A percentile compares a stretch with the other conserved stretches of the same genome.
These are phyloP conservation scores for Penicillium sp. DNA, from an alignment of 2,329 filamentous ascomycete species.

Conservation along the genomic window DNA sequence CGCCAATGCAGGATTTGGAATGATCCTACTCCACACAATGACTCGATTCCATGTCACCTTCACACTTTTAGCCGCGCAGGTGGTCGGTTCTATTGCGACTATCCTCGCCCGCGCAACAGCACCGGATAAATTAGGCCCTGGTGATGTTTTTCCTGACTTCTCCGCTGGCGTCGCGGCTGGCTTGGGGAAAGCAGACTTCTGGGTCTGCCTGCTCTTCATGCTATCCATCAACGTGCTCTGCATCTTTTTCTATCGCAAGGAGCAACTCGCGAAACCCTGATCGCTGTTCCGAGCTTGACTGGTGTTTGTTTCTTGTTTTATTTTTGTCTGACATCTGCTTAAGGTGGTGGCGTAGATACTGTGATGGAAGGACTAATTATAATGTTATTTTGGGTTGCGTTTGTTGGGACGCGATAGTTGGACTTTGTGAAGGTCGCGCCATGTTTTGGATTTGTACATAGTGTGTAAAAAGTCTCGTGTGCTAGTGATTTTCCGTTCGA, in stretches of 20 bases:
- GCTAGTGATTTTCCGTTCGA: too few relatives aligned
- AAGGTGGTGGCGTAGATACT: too few relatives aligned
- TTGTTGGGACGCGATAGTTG: too few relatives aligned
- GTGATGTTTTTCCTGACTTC: constrained; percentile 21
- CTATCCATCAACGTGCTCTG: constrained; percentile 52
- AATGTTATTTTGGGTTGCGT: too few relatives aligned
- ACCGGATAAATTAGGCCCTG: constrained; percentile 60
- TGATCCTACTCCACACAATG: constrained; percentile 64
- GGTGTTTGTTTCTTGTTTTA: too few relatives aligned
- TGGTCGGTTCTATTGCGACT: constrained; percentile 60
- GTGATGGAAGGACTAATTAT: too few relatives aligned
- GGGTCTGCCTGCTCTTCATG: constrained; percentile 60
- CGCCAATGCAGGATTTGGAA: constrained; percentile 51
- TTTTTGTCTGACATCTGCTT: too few relatives aligned
- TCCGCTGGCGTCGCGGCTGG: constrained; percentile 27
- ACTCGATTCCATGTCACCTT: constrained; percentile 64
- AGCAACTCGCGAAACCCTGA: constrained; percentile 46
- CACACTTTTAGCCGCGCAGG: constrained; percentile 59
- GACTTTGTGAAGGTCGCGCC: too few relatives aligned
- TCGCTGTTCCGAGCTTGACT: too few relatives aligned
- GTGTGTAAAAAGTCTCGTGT: too few relatives aligned
- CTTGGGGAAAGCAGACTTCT: constrained; percentile 59
- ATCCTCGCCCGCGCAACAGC: constrained; percentile 61
- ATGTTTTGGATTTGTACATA: too few relatives aligned
- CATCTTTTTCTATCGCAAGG: constrained; percentile 45